Evolutionary conservation across 306 rosid genomes (phyloP).

Genomic region (Lathyrus oleraceus): DNA sequence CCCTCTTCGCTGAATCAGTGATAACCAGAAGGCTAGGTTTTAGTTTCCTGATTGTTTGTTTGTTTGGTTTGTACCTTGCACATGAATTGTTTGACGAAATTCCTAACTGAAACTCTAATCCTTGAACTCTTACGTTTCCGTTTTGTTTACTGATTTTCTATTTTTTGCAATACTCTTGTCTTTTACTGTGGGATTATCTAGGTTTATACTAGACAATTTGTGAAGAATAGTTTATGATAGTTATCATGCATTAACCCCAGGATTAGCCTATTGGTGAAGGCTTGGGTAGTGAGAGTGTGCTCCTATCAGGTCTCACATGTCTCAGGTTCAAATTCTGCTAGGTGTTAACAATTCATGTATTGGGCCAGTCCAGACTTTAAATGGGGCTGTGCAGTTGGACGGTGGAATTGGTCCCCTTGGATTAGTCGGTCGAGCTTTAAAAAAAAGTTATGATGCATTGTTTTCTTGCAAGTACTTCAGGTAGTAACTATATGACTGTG

Average conservation of each 20-base stretch:
- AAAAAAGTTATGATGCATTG: not conserved
- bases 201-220: not conserved
- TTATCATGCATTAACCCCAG: not conserved
- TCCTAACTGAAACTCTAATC: not conserved
- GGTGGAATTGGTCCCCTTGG: no score
- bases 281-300: no score
- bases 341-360: no score
- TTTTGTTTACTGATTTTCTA: not conserved
- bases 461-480: slow-evolving; percentile 7
- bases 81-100: not conserved
- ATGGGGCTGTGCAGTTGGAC: no score
- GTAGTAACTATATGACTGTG: not conserved
- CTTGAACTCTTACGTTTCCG: not conserved
- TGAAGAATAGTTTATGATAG: not conserved
- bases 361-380: no score
- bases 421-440: no score
- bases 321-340: no score
- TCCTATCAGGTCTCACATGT: no score
- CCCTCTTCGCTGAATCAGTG: slow-evolving; percentile 9
- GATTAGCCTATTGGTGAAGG: no score
- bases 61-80: not conserved
- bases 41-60: not conserved
- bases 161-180: not conserved
- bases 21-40: slow-evolving; percentile 25
- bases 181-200: not conserved